Conservation (phyloP, 495 filamentous ascomycete genomes). For the Podospora pseudocomata region DNA sequence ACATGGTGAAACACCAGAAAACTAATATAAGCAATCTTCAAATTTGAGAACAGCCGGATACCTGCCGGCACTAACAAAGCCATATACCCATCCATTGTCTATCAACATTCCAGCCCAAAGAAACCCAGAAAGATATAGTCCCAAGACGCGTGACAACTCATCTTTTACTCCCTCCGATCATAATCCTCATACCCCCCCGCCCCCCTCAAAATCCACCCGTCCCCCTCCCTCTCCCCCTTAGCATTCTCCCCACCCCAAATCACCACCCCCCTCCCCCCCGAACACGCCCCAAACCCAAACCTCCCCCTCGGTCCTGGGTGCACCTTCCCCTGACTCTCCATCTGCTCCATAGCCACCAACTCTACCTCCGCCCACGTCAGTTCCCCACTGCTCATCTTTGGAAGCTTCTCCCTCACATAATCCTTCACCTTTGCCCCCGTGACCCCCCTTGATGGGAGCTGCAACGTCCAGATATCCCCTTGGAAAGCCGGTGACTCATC, state of each 20-base stretch:
- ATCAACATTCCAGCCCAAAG: too few relatives aligned
- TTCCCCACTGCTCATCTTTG: slow-evolving; percentile 37
- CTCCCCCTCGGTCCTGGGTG: slow-evolving; percentile 51
- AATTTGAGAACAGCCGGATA: too few relatives aligned
- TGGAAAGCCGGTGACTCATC: slow-evolving; percentile 16
- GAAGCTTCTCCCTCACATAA: slow-evolving; percentile 39
- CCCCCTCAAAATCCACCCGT: slow-evolving; percentile 51
- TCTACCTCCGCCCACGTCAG: slow-evolving; percentile 49
- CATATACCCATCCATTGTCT: too few relatives aligned
- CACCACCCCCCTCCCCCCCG: slow-evolving; percentile 42
- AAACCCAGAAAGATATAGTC: too few relatives aligned
- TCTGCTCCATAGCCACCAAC: slow-evolving; percentile 41
- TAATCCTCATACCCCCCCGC: slow-evolving; percentile 33
- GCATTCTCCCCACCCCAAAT: slow-evolving; percentile 53
- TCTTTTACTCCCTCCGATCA: slow-evolving; percentile 24
- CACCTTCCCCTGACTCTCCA: slow-evolving; percentile 41
- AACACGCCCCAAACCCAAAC: slow-evolving; percentile 43
- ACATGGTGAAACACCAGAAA: too few relatives aligned
- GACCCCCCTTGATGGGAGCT: slow-evolving; percentile 42
- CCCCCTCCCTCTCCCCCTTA: slow-evolving; percentile 46
- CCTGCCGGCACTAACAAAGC: too few relatives aligned
- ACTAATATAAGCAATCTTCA: too few relatives aligned
- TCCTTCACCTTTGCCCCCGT: slow-evolving; percentile 53
- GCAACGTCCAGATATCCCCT: slow-evolving; percentile 51
- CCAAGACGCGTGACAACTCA: too few relatives aligned